Percentiles rank a stretch among this genome's conserved stretches.
phyloP scores from a whole-genome alignment of 2,329 filamentous ascomycete genomes.

The Graphilbum fragrans region DNA sequence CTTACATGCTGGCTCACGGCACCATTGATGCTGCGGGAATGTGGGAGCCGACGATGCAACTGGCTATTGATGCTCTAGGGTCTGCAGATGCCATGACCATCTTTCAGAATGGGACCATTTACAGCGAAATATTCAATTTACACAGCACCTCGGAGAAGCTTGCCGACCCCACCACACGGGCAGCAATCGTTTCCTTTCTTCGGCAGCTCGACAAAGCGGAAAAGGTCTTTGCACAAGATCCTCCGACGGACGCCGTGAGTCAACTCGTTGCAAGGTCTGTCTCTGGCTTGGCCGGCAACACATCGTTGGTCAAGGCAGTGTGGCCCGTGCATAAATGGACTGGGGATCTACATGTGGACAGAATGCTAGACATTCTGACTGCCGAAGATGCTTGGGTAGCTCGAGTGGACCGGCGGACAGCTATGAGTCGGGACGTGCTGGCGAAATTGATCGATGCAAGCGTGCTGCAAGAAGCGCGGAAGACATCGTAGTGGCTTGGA shows the following conservation, averaged over 20 bases:
- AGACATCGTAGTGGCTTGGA: no score
- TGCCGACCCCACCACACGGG: conserved; percentile 14
- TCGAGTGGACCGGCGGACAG: conserved; percentile 1
- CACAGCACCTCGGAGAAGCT: conserved; percentile 20
- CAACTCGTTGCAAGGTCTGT: conserved; percentile 13
- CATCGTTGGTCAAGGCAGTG: conserved; percentile 12
- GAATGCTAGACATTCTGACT: conserved; percentile 1
- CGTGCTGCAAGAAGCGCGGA: conserved; percentile 10
- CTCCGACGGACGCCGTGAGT: conserved; percentile 16
- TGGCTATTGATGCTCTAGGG: conserved; percentile 16
- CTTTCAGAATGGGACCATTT: conserved; percentile 17
- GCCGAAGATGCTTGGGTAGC: conserved; percentile 5
- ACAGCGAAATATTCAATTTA: conserved; percentile 22
- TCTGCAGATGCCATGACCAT: conserved; percentile 11
- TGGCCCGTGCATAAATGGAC: conserved; percentile 18
- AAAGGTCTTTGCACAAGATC: no score
- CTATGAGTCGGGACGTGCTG: not conserved
- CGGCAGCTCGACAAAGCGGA: conserved; percentile 17
- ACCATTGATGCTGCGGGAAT: conserved; percentile 20
- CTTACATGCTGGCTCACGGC: conserved; percentile 14
- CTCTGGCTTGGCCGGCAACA: conserved; percentile 10
- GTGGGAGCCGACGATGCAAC: conserved; percentile 22
- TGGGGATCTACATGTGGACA: conserved; percentile 6
- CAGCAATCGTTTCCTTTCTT: conserved; percentile 19
- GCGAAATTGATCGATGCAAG: conserved; percentile 3